Base-by-base conservation (phyloP, 768 basidiomycete species). In the Russula virescens region DNA sequence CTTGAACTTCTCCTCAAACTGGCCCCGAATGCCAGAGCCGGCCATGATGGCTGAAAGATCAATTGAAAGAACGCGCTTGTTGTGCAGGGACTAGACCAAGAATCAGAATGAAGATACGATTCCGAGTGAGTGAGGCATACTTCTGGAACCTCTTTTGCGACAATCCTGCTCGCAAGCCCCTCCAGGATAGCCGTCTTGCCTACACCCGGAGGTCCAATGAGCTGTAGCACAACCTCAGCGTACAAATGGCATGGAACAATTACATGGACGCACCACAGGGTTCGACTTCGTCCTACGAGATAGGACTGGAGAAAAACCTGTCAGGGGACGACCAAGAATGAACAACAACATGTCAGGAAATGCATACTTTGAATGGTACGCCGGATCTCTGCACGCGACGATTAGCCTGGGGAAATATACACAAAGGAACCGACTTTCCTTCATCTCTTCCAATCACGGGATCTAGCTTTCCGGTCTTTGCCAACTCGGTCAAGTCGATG, bases 1-100 rank as follows among this genome's bases (percentile, higher is more conserved):
- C 72, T 95, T 94, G 81, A 95, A 94, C 68, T 93, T 93, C 72
- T 92, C 91, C 68, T 97, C 94, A 57, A 95, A 95, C 68, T 94
- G 90, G 2, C 94, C 94, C 46, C 94, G 85, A 56, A 96, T 89
- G 0, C 93, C 92, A 1, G 93, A 91, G 1, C 94, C 94, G 8
- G 91, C 94, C 76, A 95, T 82, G 25, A 96, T 83, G 1, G 86
- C 83, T 0, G 91, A 80, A 2, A 96, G 79, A 71, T 95, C 94
- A 58, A 96, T 81, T 0, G 94, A 85, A 0, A 96, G 81, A 0
- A 97, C 89, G n/a, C 89, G 83, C 71, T 94, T 96, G 69, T 88
- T 76, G 63, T 93, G 88, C 11, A 96, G 76, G 9, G 92, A 92
- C 91, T 92, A 60, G 58, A 1, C 3, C 40, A 56, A 13, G 9